These are phyloP conservation scores for Dactylis glomerata DNA, from an alignment of 176 grass and related monocot genomes.

Conservation along the genomic window DNA sequence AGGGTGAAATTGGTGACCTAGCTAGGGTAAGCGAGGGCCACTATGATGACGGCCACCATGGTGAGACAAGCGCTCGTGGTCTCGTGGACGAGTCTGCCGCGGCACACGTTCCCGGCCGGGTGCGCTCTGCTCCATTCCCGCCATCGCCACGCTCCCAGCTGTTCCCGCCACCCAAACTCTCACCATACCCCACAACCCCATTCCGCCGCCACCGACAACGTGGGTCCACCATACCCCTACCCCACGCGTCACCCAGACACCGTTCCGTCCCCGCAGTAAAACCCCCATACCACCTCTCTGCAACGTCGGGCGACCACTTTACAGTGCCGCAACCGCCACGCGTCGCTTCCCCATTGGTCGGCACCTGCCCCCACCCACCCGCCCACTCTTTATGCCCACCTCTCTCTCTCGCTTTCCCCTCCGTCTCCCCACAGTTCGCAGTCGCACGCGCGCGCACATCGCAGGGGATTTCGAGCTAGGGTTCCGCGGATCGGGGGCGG, in stretches of 20 bases:
- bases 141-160: not conserved
- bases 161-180: not conserved
- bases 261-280: not conserved
- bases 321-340: conserved; percentile 31
- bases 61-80: not conserved
- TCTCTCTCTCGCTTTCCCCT: conserved; percentile 9
- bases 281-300: not conserved
- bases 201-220: not conserved
- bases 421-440: not conserved
- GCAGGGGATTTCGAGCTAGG: conserved; percentile 29
- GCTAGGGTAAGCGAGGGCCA: not conserved
- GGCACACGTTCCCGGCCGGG: not conserved
- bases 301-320: conserved; percentile 12
- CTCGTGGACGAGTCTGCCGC: not conserved
- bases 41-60: not conserved
- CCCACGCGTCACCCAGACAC: not conserved
- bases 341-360: not conserved
- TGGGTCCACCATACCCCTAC: not conserved
- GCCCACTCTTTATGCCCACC: conserved; percentile 3
- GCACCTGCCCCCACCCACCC: not conserved
- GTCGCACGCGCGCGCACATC: not conserved
- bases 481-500: conserved; percentile 31
- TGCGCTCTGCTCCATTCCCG: not conserved
- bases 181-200: not conserved
- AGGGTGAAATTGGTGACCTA: too few species aligned